Conservation (phyloP, 805 yeast genomes). For the Candida insectorum region DNA sequence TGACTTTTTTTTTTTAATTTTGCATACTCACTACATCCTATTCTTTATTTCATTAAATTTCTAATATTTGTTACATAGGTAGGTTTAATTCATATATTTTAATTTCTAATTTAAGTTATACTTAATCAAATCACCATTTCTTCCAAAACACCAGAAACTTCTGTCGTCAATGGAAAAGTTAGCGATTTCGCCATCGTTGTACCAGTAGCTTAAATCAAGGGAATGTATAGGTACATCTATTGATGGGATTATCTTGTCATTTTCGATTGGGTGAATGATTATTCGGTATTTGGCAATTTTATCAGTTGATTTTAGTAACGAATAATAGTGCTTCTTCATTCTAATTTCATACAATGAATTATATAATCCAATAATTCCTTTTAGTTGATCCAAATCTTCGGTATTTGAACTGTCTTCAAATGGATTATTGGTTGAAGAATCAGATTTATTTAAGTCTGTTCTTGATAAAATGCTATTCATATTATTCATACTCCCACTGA, state of each 20-base stretch:
- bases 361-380: conserved; percentile 30
- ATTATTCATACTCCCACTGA: conserved; percentile 14
- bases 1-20: no score
- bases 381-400: conserved; percentile 18
- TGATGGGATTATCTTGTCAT: conserved; percentile 37
- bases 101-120: conserved; percentile 1
- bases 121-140: conserved; percentile 38
- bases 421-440: neutral
- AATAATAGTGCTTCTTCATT: conserved; percentile 28
- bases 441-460: conserved; percentile 3
- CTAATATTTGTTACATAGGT: no score
- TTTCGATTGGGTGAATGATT: conserved; percentile 34
- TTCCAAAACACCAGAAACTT: conserved; percentile 36
- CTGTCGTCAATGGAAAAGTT: conserved; percentile 25
- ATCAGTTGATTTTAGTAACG: conserved; percentile 12
- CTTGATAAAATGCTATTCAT: conserved; percentile 20
- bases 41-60: no score
- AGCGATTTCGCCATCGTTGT: conserved; percentile 34
- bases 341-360: conserved; percentile 33
- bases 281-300: conserved; percentile 14
- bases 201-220: conserved; percentile 30
- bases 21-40: neutral
- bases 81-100: no score
- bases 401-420: neutral
- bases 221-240: conserved; percentile 33